Evolutionary conservation across 129 eudicot genomes (phyloP), one percentile per base, ranked within the genome.

Genomic region (Tagetes erecta): DNA sequence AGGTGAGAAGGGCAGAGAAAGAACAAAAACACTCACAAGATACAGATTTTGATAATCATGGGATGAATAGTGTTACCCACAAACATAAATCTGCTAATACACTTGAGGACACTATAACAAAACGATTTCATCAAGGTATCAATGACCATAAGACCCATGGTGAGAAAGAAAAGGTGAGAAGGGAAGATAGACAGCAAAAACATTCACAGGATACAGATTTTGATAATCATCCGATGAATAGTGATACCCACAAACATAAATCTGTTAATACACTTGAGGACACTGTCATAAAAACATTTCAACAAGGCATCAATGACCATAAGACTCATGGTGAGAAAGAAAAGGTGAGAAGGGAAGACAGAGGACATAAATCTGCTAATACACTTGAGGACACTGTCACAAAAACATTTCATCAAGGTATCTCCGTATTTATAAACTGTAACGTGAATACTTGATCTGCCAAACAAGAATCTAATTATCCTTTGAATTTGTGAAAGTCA

Each of bases 341-440:
- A 44, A 82, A 74, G 78, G 85, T 71, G 45, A 84, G 60, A 72
- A 73, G 71, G 73, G 90, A 83, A 82, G 87, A 76, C 68, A 75
- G 62, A 77, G 81, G 76, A 63, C 72, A 77, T 33, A 87, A 87
- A 82, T 64, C 82, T 83, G 83, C 78, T 76, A 40, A 33, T 79
- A 64, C 81, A 52, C 67, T 73, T 80, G 92, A 87, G 58, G 96
- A 84, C 57, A 68, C 62, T 73, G 87, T 76, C 68, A 73, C 76
- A 55, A 89, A 86, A 72, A 82, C 75, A 69, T 84, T 83, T 72
- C 76, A 58, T 63, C 80, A 82, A 79, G 91, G 90, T 87, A 78
- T 71, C 9, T 70, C 57, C 55, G 71, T 70, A 78, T 62, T 78
- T 46, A 42, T 37, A 51, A 50, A 38, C 71, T 37, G 65, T 51